Evolutionary conservation across 1,284 basidiomycete species (phyloP), one percentile per base, ranked within the genome.

Genomic region (Ustilago crameri): DNA sequence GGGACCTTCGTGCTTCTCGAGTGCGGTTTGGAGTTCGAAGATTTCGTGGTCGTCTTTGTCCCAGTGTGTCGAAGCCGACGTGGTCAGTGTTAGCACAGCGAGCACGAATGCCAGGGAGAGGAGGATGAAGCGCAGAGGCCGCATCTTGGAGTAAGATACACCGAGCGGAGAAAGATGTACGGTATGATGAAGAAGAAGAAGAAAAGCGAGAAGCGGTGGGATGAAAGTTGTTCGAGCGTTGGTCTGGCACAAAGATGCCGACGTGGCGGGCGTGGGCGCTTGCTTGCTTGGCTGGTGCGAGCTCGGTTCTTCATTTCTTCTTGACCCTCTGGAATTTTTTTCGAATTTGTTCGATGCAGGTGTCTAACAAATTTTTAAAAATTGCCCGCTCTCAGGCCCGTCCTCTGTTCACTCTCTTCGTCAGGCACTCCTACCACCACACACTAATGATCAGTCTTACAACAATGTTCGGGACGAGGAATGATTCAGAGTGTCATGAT

Each of bases 31-130:
- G 9, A 83, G 68, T 23, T 81, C 75, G 54, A 83, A 83, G 61
- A 83, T 83, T 70, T 80, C 78, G 34, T 77, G 58, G 34, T 80
- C 78, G 41, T 75, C 71, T 42, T 80, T 79, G 62, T 70, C 65
- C 78, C 78, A 80, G 38, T 68, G 34, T 9, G 52, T 52, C 20
- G 64, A 61, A 15, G 54, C 65, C 20, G 46, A 53, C 14, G 53
- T 27, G 34, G 51, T 30, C 24, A 60, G 23, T 38, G 56, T 51
- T 32, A 57, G n/a, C n/a, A 55, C 14, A 17, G 51, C 42, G 20
- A 74, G 51, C 18, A 59, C 30, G n/a, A 69, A 48, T 3, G 55
- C 45, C 17, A 35, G 14, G 2, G 55, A 35, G 15, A 66, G 15
- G 17, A 65, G 42, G 12, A 73, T 20, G 42, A 67, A 38, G 26